These are phyloP conservation scores for Fusarium sambucinum DNA, from an alignment of 2,329 filamentous ascomycete genomes.

Conservation along the genomic window DNA sequence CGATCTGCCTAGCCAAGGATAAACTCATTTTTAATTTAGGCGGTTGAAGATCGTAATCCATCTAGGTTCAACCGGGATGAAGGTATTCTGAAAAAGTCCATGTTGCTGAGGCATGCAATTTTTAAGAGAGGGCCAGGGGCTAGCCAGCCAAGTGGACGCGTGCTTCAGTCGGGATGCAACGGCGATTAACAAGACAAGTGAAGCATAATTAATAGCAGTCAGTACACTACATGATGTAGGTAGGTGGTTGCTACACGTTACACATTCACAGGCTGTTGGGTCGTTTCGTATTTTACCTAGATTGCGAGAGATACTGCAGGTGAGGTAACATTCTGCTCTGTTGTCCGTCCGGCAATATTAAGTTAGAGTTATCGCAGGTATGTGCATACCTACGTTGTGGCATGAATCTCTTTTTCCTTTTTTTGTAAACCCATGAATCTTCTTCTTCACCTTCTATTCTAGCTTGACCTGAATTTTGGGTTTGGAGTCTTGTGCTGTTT, in stretches of 20 bases:
- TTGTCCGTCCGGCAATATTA: background rate
- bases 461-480: slow-evolving; percentile 3
- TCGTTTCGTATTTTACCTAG: slow-evolving; percentile 2
- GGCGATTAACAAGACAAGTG: background rate
- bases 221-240: background rate
- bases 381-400: background rate
- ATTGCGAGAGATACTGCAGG: slow-evolving; percentile 2
- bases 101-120: slow-evolving; percentile 30
- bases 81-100: slow-evolving; percentile 24
- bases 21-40: slow-evolving; percentile 17
- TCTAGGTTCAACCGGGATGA: slow-evolving; percentile 11
- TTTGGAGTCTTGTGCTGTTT: slow-evolving; percentile 10
- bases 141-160: background rate
- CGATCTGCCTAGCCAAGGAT: slow-evolving; percentile 1
- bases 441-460: background rate
- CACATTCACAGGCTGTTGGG: slow-evolving; percentile 1
- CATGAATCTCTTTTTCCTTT: background rate
- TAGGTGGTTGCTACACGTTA: background rate
- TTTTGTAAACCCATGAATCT: background rate
- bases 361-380: background rate
- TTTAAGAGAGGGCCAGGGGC: background rate
- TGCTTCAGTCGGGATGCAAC: background rate
- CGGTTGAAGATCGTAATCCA: slow-evolving; percentile 39
- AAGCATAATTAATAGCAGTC: background rate
- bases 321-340: background rate